These are phyloP conservation scores for Salix exigua DNA, from an alignment of 345 rosid genomes.

Conservation along the genomic window DNA sequence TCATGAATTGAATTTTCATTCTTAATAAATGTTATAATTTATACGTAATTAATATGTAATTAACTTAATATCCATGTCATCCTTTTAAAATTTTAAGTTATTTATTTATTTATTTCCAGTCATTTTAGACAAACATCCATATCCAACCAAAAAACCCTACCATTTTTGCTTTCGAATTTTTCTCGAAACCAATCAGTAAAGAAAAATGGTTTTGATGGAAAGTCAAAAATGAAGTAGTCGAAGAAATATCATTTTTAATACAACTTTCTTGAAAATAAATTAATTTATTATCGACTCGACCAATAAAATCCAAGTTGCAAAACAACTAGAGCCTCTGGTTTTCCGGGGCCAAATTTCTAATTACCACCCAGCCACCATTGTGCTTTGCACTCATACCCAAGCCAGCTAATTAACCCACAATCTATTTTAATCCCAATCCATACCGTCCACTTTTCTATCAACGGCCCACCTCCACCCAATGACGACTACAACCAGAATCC, in stretches of 20 bases:
- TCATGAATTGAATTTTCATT: too few species aligned
- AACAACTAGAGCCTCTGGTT: neutral
- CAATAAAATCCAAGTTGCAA: neutral
- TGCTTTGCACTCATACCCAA: too few species aligned
- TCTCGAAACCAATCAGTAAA: too few species aligned
- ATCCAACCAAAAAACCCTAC: too few species aligned
- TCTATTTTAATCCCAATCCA: neutral
- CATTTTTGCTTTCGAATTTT: too few species aligned
- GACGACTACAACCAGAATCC: neutral
- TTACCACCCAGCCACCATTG: neutral
- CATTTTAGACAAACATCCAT: too few species aligned
- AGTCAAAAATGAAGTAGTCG: neutral
- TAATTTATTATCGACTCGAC: neutral
- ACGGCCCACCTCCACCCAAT: conserved; percentile 7
- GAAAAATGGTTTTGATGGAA: neutral
- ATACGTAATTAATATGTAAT: too few species aligned
- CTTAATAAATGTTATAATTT: too few species aligned
- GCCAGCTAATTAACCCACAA: neutral
- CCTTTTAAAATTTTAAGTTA: too few species aligned
- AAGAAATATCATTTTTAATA: too few species aligned
- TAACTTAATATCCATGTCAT: too few species aligned
- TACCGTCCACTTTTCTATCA: neutral
- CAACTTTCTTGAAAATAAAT: neutral
- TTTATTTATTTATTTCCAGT: too few species aligned
- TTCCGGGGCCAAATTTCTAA: neutral